Evolutionary conservation across 148 eudicot genomes (phyloP), one percentile per base, ranked within the genome.

Genomic region (Camellia lanceoleosa): DNA sequence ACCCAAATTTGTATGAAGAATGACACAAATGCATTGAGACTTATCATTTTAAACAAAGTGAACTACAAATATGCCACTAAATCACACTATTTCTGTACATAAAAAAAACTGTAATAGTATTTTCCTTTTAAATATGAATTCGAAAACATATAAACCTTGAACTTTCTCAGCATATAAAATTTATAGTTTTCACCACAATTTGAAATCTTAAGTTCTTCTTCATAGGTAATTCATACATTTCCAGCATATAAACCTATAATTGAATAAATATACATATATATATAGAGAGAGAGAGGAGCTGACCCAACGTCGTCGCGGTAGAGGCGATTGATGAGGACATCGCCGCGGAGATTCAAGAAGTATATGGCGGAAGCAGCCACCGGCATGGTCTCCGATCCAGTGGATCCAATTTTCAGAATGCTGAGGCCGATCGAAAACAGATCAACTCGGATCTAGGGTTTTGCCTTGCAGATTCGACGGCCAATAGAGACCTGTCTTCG

Each of bases 291-390:
- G 74, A 23, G 72, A 62, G 63, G 20, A 68, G 58, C 77, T 47
- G 1, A 96, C 99, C 99, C 99, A 76, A 93, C 99, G 73, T 96
- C 99, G 62, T 96, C 99, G 71, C 98, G 97, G 68, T 96, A 96
- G 80, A 93, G 98, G 78, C 99, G 99, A 86, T 96, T 96, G 86
- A 96, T 96, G 83, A 96, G 99, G 66, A 96, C 99, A 91, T 96
- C 99, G 78, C 99, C 99, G 47, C 99, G 99, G 78, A 95, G 97
- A 85, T 95, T 95, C 81, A 95, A 74, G 74, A 95, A 95, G 85
- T 95, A 95, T 51, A 95, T 87, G 42, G 99, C 99, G 68, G 99
- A 95, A 82, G 97, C 99, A 79, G 97, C 92, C 88, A 95, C 92
- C 81, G 97, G 97, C 97, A 95, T 95, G 78, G 78, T 87, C 83